Evolutionary conservation across 495 filamentous ascomycete genomes (phyloP).

Genomic region (Chaetomidium leptoderma): DNA sequence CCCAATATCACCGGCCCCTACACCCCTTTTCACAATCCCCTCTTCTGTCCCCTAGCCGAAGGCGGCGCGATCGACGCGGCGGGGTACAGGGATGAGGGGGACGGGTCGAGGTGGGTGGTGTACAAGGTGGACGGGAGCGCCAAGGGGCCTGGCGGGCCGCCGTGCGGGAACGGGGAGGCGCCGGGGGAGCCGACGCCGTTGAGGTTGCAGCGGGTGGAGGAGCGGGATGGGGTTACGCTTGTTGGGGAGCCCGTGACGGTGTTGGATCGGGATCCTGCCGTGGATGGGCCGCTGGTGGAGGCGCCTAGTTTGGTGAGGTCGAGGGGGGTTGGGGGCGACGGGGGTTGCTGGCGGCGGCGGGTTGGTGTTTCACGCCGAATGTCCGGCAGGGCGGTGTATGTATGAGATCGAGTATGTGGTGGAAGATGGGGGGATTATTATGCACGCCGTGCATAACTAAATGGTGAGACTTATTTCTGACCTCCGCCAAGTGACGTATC

Average conservation of each 20-base stretch:
- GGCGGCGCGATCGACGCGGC: conserved; percentile 57
- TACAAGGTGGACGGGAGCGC: conserved; percentile 62
- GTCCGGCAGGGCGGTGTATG: conserved; percentile 36
- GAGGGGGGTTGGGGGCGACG: conserved; percentile 31
- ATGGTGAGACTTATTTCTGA: no score
- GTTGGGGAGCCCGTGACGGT: conserved; percentile 49
- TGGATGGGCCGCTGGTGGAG: conserved; percentile 57
- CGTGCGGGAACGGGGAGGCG: conserved; percentile 45
- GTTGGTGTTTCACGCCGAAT: conserved; percentile 51
- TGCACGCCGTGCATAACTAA: no score
- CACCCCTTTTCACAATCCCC: conserved; percentile 36
- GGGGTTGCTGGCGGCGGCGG: conserved; percentile 28
- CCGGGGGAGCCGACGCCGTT: conserved; percentile 54
- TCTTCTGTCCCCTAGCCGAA: conserved; percentile 46
- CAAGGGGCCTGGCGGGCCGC: conserved; percentile 52
- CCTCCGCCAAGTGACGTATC: no score
- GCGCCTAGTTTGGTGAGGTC: conserved; percentile 51
- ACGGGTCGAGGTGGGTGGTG: conserved; percentile 51
- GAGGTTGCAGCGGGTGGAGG: conserved; percentile 51
- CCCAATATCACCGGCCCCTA: conserved; percentile 49
- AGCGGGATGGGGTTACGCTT: conserved; percentile 47
- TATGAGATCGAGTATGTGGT: conserved; percentile 15
- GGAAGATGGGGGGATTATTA: conserved; percentile 2
- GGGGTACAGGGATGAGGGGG: conserved; percentile 46
- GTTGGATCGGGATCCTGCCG: conserved; percentile 48